A percentile compares a stretch with the other conserved stretches of the same genome.
phyloP scores from a whole-genome alignment of 495 filamentous ascomycete species.

The Penicillium silybi region DNA sequence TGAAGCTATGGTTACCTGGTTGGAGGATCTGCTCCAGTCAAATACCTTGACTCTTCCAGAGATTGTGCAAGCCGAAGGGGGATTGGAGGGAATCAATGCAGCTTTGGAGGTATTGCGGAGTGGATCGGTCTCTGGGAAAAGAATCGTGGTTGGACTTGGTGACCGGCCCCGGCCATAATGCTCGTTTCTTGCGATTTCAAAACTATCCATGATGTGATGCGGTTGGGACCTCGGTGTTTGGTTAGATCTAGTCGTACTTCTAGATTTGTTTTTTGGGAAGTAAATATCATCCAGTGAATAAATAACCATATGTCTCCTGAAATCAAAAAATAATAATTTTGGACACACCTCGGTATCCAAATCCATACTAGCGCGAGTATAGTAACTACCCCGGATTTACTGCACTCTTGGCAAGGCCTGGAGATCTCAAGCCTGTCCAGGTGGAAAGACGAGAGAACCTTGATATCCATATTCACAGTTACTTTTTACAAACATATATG shows the following conservation, averaged over 20 bases:
- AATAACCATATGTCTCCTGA: no score
- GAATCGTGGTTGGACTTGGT: slow-evolving; percentile 51
- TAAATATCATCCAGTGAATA: not conserved
- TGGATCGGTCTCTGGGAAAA: slow-evolving; percentile 55
- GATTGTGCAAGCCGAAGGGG: slow-evolving; percentile 54
- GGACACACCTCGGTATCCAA: no score
- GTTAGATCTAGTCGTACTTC: not conserved
- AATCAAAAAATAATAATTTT: no score
- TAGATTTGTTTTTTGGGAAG: not conserved
- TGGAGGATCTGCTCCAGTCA: slow-evolving; percentile 52
- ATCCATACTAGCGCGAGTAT: no score
- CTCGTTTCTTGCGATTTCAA: not conserved
- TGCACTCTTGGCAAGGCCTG: not conserved
- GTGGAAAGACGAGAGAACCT: no score
- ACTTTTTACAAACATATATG: not conserved
- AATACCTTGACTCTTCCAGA: slow-evolving; percentile 51
- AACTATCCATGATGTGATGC: no score
- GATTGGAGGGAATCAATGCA: slow-evolving; percentile 58
- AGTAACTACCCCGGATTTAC: no score
- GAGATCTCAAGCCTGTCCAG: not conserved
- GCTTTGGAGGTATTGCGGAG: slow-evolving; percentile 55
- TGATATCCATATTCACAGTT: no score
- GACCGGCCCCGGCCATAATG: slow-evolving; percentile 4
- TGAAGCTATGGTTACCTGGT: slow-evolving; percentile 52
- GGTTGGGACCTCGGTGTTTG: not conserved